phyloP scores from a whole-genome alignment of 768 basidiomycete species.

The Butyriboletus loyo region DNA sequence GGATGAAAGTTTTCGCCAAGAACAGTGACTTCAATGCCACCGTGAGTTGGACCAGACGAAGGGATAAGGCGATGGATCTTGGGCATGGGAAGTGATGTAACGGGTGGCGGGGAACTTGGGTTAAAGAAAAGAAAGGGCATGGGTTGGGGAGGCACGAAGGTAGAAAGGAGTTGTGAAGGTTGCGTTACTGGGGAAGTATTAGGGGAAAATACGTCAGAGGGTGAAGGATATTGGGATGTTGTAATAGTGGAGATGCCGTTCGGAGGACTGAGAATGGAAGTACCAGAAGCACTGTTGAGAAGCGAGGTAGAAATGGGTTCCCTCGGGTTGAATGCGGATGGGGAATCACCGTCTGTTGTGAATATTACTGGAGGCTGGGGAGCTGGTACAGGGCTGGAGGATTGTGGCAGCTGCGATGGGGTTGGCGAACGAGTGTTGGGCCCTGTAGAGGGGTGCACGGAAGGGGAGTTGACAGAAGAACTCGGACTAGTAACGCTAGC shows the following conservation, averaged over 20 bases:
- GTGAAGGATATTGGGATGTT: conserved; percentile 15
- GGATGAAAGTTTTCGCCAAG: conserved; percentile 89
- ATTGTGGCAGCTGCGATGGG: conserved; percentile 21
- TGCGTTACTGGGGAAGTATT: conserved; percentile 15
- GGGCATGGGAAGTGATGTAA: conserved; percentile 53
- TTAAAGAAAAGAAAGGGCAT: conserved; percentile 66
- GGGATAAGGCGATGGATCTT: conserved; percentile 86
- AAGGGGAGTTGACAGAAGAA: conserved; percentile 46
- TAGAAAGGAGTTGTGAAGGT: conserved; percentile 16
- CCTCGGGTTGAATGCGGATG: conserved; percentile 2
- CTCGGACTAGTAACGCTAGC: conserved; percentile 50
- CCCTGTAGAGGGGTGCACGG: conserved; percentile 35
- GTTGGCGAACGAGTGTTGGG: conserved; percentile 32
- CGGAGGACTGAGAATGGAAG: conserved; percentile 15
- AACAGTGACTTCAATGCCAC: conserved; percentile 93
- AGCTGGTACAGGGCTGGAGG: conserved; percentile 12
- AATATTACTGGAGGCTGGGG: conserved; percentile 6
- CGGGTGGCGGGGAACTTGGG: conserved; percentile 44
- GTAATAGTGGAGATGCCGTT: conserved; percentile 13
- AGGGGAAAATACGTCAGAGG: conserved; percentile 20
- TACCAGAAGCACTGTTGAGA: conserved; percentile 1
- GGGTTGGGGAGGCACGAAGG: conserved; percentile 35
- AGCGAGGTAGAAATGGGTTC: conserved; percentile 10
- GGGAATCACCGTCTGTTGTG: conserved; percentile 4
- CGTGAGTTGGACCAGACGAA: conserved; percentile 79